Percentiles rank a stretch among this genome's conserved stretches.
These are phyloP conservation scores for Mucor plumbeus DNA, from an alignment of 371 early-diverging fungal genomes.

Conservation along the genomic window DNA sequence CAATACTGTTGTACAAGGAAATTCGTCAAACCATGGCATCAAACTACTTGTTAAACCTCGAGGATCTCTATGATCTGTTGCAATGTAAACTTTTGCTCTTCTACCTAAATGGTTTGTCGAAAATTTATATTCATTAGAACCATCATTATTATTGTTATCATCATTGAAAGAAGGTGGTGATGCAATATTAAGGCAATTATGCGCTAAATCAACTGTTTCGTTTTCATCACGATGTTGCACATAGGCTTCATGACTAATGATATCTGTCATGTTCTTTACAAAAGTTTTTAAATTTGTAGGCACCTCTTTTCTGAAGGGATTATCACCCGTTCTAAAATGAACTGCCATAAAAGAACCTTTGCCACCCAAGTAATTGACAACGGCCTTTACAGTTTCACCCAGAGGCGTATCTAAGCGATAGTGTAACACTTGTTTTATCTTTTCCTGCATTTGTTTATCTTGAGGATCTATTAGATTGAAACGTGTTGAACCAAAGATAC, in stretches of 20 bases:
- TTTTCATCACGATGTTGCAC: not conserved
- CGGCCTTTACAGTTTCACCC: constrained; percentile 36
- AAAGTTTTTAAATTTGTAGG: constrained; percentile 26
- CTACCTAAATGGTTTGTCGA: not conserved
- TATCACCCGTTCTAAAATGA: constrained; percentile 50
- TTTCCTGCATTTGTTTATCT: constrained; percentile 27
- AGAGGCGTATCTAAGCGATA: constrained; percentile 43
- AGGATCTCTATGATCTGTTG: constrained; percentile 48
- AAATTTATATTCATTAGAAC: not conserved
- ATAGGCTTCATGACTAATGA: constrained; percentile 8
- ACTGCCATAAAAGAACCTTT: constrained; percentile 34
- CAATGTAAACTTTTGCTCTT: constrained; percentile 32
- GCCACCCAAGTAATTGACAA: constrained; percentile 43
- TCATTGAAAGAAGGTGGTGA: not conserved
- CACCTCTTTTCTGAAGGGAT: constrained; percentile 33
- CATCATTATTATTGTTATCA: not conserved
- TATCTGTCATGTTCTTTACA: constrained; percentile 25
- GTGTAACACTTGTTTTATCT: constrained; percentile 31
- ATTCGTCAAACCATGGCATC: constrained; percentile 39
- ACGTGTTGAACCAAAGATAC: constrained; percentile 48
- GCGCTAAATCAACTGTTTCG: not conserved
- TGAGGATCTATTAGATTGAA: constrained; percentile 30
- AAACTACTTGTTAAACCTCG: constrained; percentile 25
- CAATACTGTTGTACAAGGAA: constrained; percentile 45
- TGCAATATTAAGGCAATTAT: not conserved